Base-by-base conservation (phyloP, 2,329 filamentous ascomycete genomes). In the Hymenoscyphus infarciens region DNA sequence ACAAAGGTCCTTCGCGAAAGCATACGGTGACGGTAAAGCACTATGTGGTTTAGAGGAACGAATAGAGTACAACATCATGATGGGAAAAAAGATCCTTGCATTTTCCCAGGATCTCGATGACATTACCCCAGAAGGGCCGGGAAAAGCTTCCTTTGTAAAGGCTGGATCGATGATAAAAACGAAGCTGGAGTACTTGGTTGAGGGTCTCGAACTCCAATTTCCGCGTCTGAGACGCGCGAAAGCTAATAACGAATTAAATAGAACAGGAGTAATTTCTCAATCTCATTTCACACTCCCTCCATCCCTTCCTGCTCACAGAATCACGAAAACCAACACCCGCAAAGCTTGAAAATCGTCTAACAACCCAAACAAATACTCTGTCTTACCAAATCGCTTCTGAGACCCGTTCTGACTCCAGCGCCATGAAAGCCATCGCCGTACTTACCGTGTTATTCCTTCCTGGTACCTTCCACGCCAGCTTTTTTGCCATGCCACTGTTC, bases 381-480 rank as follows among this genome's bases (percentile, higher is more conserved):
- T 53, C 52, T 15, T 53, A 54, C 31, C 45, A 60, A 27, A 60
- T 54, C 8, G 57, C 57, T 7, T 52, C 22, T 10, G 57, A 60
- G 27, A 35, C 57, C 27, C 52, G 53, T 27, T 31, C 57, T 45
- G 45, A 54, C 45, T 60, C 57, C 5, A 54, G 45, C 45, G 53
- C 55, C 22, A 62, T 64, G 63, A 64, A 64, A 53, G 57, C 60
- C 22, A 64, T 64, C 22, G 63, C 63, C 6, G 45, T 64, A 11
- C 57, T 64, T 3, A 64, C 63, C 33, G 63, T 64, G 63, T 5
- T 63, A 19, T 62, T 64, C 15, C 61, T 64, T 11, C 60, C 63
- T 5, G 57, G 16, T 10, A 60, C 57, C 11, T 55, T 64, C 39
- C 35, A 59, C 22, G 42, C 55, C 13, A 25, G 55, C 6, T 59